Evolutionary conservation across 2,329 filamentous ascomycete species (phyloP).

Genomic region (Ophiostoma pallidulum): DNA sequence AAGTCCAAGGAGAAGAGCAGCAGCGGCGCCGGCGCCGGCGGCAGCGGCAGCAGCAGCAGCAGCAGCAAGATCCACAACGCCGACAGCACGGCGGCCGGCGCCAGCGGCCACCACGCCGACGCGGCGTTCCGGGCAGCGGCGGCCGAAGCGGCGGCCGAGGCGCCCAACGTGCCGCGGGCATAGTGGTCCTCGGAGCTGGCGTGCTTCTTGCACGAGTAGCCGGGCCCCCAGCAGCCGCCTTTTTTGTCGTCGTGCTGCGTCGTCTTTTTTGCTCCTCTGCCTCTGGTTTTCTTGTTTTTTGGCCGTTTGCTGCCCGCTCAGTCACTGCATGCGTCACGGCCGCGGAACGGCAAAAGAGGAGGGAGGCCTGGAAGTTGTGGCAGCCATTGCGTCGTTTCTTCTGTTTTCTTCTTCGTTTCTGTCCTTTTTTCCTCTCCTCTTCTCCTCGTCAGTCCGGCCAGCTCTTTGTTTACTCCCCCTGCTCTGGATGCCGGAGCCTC

Average conservation of each 20-base stretch:
- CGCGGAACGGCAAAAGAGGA: too few species aligned
- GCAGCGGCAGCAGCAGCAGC: background rate
- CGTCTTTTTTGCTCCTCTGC: too few species aligned
- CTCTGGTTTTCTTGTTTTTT: too few species aligned
- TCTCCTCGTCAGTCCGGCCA: background rate
- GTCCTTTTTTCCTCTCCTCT: background rate
- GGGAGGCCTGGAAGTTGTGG: too few species aligned
- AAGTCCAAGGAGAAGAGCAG: slow-evolving; percentile 36
- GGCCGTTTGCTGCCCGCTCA: too few species aligned
- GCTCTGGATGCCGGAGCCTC: too few species aligned
- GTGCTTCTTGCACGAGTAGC: too few species aligned
- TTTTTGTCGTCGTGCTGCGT: too few species aligned
- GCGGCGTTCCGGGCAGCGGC: slow-evolving; percentile 1
- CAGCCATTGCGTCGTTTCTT: too few species aligned
- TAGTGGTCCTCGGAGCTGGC: background rate
- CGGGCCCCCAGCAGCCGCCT: too few species aligned
- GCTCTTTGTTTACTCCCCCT: too few species aligned
- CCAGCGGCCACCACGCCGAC: background rate
- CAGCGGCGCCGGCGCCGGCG: slow-evolving; percentile 7
- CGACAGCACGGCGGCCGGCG: background rate
- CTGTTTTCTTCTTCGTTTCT: background rate
- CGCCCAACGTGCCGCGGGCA: slow-evolving; percentile 2
- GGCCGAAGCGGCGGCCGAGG: background rate
- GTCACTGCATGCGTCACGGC: too few species aligned
- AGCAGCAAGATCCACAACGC: background rate